phyloP scores from a whole-genome alignment of 148 eudicot species.

The Oxyria digyna region DNA sequence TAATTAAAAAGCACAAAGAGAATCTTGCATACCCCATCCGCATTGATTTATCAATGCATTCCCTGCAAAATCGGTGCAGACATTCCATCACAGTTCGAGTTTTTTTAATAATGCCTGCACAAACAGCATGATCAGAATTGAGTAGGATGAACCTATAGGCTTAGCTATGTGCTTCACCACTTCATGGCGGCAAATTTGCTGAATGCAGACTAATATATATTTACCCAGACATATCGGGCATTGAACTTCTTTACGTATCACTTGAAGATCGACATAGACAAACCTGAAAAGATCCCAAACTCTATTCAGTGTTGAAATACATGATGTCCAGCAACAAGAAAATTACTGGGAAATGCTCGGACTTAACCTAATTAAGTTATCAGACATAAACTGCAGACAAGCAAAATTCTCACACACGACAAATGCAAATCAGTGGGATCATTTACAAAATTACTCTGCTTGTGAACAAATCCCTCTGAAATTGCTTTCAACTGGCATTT shows the following conservation, averaged over 20 bases:
- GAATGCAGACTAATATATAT: neutral
- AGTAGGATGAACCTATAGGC: no score
- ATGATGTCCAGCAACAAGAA: neutral
- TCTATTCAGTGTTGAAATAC: neutral
- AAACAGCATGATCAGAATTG: no score
- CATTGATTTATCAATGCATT: slow-evolving; percentile 99
- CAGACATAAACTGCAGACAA: neutral
- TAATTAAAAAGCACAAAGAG: neutral
- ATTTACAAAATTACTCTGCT: neutral
- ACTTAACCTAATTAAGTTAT: neutral
- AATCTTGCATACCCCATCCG: slow-evolving; percentile 64
- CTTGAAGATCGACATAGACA: slow-evolving; percentile 19
- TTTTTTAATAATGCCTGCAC: slow-evolving; percentile 77
- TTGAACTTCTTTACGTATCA: slow-evolving; percentile 34
- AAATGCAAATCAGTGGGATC: neutral
- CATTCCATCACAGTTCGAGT: slow-evolving; percentile 98
- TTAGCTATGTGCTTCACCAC: neutral
- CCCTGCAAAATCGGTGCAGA: slow-evolving; percentile 95
- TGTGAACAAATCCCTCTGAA: neutral
- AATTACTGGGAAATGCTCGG: neutral
- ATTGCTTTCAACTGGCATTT: neutral
- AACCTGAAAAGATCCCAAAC: slow-evolving; percentile 25
- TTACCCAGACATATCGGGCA: slow-evolving; percentile 45
- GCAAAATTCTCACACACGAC: neutral
- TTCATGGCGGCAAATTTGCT: neutral